A percentile compares a stretch with the other conserved stretches of the same genome.
phyloP scores from a whole-genome alignment of 257 asterid genomes.

The Solanum pennellii region DNA sequence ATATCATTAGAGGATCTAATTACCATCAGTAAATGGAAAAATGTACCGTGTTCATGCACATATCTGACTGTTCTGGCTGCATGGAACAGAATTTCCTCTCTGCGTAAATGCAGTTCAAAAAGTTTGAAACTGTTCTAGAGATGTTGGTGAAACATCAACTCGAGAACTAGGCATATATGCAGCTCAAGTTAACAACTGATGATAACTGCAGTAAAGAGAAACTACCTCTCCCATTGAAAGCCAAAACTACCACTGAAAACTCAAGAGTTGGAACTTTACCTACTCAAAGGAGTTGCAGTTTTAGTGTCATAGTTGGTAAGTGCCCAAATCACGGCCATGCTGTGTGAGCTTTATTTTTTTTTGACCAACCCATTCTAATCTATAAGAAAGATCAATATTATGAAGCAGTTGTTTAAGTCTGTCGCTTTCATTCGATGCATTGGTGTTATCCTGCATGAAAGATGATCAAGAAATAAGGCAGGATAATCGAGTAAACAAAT shows the following conservation, averaged over 20 bases:
- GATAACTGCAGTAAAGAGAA: neutral
- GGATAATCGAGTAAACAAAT: neutral
- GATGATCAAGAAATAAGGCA: neutral
- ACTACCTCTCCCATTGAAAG: neutral
- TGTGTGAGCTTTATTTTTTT: slow-evolving; percentile 67
- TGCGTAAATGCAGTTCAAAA: neutral
- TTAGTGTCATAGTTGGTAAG: slow-evolving; percentile 40
- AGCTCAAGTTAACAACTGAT: neutral
- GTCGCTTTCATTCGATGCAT: slow-evolving; percentile 48
- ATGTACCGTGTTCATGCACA: neutral
- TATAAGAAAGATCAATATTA: slow-evolving; percentile 82
- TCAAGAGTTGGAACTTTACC: neutral
- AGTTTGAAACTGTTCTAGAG: neutral
- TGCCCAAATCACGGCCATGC: slow-evolving; percentile 70
- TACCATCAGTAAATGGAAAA: neutral
- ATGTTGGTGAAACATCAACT: neutral
- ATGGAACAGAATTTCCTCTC: neutral
- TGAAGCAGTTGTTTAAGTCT: slow-evolving; percentile 56
- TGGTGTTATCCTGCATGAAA: slow-evolving; percentile 40
- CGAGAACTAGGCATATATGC: neutral
- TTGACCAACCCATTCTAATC: slow-evolving; percentile 73
- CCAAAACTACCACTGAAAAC: neutral
- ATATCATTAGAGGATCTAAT: neutral
- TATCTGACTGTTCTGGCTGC: neutral
- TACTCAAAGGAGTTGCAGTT: neutral